Evolutionary conservation across 2,329 filamentous ascomycete genomes (phyloP), one percentile per base, ranked within the genome.

Genomic region (Zymoseptoria ardabiliae): DNA sequence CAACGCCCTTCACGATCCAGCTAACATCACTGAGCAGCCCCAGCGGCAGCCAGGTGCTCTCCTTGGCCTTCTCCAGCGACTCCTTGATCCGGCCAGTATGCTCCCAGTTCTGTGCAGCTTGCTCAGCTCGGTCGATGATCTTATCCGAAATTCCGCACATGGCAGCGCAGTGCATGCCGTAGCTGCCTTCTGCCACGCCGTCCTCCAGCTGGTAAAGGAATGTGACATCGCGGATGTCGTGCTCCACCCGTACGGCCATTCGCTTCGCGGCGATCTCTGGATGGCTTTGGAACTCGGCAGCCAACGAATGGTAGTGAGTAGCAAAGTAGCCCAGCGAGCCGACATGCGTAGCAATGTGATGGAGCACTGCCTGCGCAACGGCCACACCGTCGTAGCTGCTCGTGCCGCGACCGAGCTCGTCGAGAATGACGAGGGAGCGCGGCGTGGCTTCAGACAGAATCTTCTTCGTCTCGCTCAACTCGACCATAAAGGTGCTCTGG

Each of bases 401-500:
- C 0, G 94, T 99, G 56, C 94, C 94, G 63, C 94, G 90, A 53
- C 94, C 94, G 0, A 99, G 85, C 73, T 99, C 94, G 73, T 99
- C 94, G 1, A 99, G 85, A 67, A 99, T 99, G 58, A 99, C 94
- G 0, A 99, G 85, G 0, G 91, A 97, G 10, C 93, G 89, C 0
- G 93, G 89, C 0, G 93, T 97, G 0, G 94, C 94, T 76, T 97
- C 94, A 0, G 90, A 86, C 0, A 99, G 81, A 55, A 99, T 99
- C 80, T 97, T 97, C 79, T 97, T 96, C 0, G 94, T 99, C 74
- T 99, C 94, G 0, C 91, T 92, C 1, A 99, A 79, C 75, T 99
- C 94, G 25, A 99, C 93, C 71, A 99, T 97, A 80, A 99, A 99
- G 2, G 94, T 99, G 13, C 90, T 96, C 74, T 99, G 94, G 0